These are phyloP conservation scores for Nannochloropsis gaditana DNA, from an alignment of 108 stramenopile species.

Conservation along the genomic window DNA sequence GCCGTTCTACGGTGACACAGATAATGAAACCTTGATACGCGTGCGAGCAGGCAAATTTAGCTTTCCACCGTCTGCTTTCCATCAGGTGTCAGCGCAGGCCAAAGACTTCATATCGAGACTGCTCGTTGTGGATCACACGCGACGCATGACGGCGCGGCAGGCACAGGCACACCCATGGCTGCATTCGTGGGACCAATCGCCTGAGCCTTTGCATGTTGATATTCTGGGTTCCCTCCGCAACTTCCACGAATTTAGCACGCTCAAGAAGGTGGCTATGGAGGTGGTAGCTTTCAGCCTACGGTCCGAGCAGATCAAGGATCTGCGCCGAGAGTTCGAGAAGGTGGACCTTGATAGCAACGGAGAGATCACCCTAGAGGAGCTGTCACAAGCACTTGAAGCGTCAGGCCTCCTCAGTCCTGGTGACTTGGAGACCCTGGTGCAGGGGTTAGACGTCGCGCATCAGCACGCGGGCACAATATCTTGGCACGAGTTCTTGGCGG, in stretches of 20 bases:
- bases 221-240: conserved; percentile 20
- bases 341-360: conserved; percentile 26
- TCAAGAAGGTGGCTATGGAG: conserved; percentile 32
- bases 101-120: conserved; percentile 55
- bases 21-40: conserved; percentile 39
- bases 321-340: conserved; percentile 28
- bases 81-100: conserved; percentile 42
- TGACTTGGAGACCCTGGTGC: background rate
- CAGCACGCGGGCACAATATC: conserved; percentile 28
- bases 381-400: background rate
- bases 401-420: background rate
- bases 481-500: conserved; percentile 46
- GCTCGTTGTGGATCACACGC: conserved; percentile 44
- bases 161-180: conserved; percentile 54
- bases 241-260: conserved; percentile 21
- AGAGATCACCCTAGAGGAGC: conserved; percentile 35
- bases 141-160: conserved; percentile 41
- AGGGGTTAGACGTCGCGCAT: conserved; percentile 25
- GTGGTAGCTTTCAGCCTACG: conserved; percentile 31
- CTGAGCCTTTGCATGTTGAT: conserved; percentile 22
- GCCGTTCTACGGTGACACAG: conserved; percentile 59
- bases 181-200: conserved; percentile 18
- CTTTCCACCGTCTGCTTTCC: conserved; percentile 26
- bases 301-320: conserved; percentile 30
- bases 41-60: conserved; percentile 36